These are phyloP conservation scores for Gnaphalium uliginosum DNA, from an alignment of 129 eudicot genomes.

Conservation along the genomic window DNA sequence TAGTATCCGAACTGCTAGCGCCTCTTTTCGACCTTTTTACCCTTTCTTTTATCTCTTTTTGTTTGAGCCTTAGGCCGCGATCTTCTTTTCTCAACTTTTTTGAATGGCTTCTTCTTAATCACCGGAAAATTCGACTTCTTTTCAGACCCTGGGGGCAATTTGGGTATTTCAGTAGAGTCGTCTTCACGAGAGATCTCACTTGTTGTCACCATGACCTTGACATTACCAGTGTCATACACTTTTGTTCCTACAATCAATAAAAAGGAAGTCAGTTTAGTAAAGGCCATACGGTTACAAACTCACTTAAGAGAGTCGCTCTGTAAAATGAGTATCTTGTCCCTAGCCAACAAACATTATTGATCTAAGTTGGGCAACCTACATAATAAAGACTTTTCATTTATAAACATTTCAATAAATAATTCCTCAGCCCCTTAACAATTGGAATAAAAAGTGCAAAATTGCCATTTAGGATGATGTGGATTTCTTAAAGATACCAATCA, in stretches of 20 bases:
- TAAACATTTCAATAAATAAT: neutral
- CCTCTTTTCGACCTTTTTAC: slow-evolving; percentile 44
- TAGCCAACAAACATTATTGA: slow-evolving; percentile 8
- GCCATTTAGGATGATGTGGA: neutral
- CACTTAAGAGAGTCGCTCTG: neutral
- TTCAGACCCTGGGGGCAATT: slow-evolving; percentile 34
- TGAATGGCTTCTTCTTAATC: slow-evolving; percentile 61
- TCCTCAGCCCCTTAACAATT: neutral
- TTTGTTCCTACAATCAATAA: slow-evolving; percentile 54
- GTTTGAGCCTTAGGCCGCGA: slow-evolving; percentile 64
- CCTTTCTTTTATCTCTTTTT: slow-evolving; percentile 79
- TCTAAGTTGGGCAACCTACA: neutral
- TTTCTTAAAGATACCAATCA: neutral
- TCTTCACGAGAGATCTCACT: slow-evolving; percentile 74
- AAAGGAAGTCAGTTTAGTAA: slow-evolving; percentile 2
- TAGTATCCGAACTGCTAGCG: slow-evolving; percentile 15
- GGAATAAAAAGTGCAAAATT: neutral
- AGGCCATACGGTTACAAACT: neutral
- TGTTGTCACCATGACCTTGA: slow-evolving; percentile 81
- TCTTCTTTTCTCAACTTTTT: slow-evolving; percentile 54
- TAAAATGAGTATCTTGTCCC: slow-evolving; percentile 23
- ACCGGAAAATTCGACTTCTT: slow-evolving; percentile 47
- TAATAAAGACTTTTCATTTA: neutral
- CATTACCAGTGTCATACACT: slow-evolving; percentile 67
- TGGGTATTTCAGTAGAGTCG: slow-evolving; percentile 41